Evolutionary conservation across 495 filamentous ascomycete species (phyloP), one percentile per base, ranked within the genome.

Genomic region (Penicillium nucicola): DNA sequence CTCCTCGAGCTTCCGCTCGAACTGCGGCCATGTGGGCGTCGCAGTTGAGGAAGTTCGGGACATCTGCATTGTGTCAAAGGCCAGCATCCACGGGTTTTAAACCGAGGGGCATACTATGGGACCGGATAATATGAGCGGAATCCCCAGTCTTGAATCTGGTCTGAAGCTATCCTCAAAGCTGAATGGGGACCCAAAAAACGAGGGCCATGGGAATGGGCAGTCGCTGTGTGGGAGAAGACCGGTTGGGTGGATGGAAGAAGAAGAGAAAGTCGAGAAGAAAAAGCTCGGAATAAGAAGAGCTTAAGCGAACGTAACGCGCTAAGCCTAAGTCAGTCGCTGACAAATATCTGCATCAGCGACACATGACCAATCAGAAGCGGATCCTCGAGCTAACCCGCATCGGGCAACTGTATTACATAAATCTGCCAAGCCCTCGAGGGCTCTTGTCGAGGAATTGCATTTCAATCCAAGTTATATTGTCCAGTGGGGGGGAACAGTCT

Each of bases 1-100:
- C 54, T 95, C 90, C 42, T 95, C 87, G 19, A 90, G 82, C 57
- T 86, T 88, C 67, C 80, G 75, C 59, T 92, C 87, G 71, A 96
- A 97, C 44, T 67, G 57, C 57, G 85, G 84, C 73, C 80, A 81
- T 64, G 77, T 72, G 42, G 86, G 84, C 66, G 80, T 86, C 28
- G 86, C 73, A 14, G 83, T 84, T 45, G 86, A 86, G 44, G 82
- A 67, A 53, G 77, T 74, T 43, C 83, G 80, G 57, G 84, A 85
- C 69, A 80, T 80, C 84, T 87, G 69, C 47, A 58, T 56, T 48
- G 60, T 65, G 71, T 77, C 72, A 75, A 70, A 71, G 11, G 52
- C 51, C 60, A 54, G 64, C 52, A 54, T 62, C 60, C 60, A 69
- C 54, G 60, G 48, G 63, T 60, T 56, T 66, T 53, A 55, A 57